Evolutionary conservation across 78 protist species (phyloP), one percentile per base, ranked within the genome.

Genomic region (Cavenderia fasciculata): DNA sequence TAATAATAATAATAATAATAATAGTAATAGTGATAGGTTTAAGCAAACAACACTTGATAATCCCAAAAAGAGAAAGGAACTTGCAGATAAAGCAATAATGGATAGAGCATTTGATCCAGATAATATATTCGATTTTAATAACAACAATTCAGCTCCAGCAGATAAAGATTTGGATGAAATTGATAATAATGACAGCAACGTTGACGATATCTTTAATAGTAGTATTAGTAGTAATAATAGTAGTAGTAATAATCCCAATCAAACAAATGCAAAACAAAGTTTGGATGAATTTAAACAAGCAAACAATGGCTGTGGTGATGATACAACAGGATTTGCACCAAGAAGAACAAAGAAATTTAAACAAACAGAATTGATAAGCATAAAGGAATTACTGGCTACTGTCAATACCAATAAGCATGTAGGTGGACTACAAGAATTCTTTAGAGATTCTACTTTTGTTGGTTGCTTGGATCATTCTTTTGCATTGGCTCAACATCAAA

Each of bases 401-500:
- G 19, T 72, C 12, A 57, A 59, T 16, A 25, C 11, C 6, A 51
- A 49, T 56, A 5, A 16, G 44, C 88, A 68, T 44, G 59, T 44
- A 6, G n/a, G n/a, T n/a, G 94, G 86, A 5, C 77, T 91, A 49
- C 23, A 59, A 66, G 94, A 72, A 12, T 77, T 79, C 36, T 74
- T 92, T 38, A 18, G 27, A 41, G 49, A 65, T 11, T 63, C 68
- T 72, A 51, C 54, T 25, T 87, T 89, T 14, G 96, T 94, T 33
- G 96, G 96, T 23, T 87, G 78, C 49, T 75, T 87, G 14, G 74
- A 87, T 66, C 82, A 68, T 40, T 34, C 66, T 2, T 70, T 40
- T 21, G n/a, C 84, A 31, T 33, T 94, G 23, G 51, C 79, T 16
- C 96, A 94, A 79, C 41, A 40, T 74, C 65, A 71, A 46, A 93